Evolutionary conservation across 148 eudicot genomes (phyloP), one percentile per base, ranked within the genome.

Genomic region (Selenicereus undatus): DNA sequence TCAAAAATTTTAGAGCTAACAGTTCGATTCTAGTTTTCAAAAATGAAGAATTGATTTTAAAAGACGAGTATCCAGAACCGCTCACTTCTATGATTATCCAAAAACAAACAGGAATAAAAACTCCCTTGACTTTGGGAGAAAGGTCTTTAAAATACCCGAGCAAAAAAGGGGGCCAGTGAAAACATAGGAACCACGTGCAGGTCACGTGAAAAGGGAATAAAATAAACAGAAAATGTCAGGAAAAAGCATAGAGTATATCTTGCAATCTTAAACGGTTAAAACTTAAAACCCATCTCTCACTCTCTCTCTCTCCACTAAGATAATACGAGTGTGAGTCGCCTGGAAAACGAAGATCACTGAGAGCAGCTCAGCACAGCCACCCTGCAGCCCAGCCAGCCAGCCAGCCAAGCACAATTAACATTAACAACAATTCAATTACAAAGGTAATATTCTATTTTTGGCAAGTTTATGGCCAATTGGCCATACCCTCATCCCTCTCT

Each of bases 361-460:
- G 13, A 32, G 32, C n/a, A 22, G 58, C n/a, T n/a, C 79, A 68
- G 13, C 36, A 43, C 72, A 73, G 29, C 70, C 71, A 42, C 72
- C 14, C 29, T 73, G 65, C 22, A 21, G 65, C 26, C 26, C 79
- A 68, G 17, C 35, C 32, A 32, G 32, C 7, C 51, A 73, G 50
- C 24, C 76, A 73, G 76, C 60, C 76, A 43, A 50, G 35, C 76
- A 45, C 76, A 74, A 24, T 45, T 20, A n/a, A 43, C 24, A 73
- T 29, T 36, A 72, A 36, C 75, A 39, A 32, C 2, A 39, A 39
- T 4, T 39, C 43, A 45, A 74, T 14, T 22, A 43, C 24, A 48
- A 42, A 39, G 43, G 43, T 39, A 51, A 32, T 80, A 69, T 84
- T 84, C 83, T 80, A 80, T 80, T 80, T 84, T 18, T 76, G 80